Evolutionary conservation across 108 stramenopile genomes (phyloP), one percentile per base, ranked within the genome.

Genomic region (Cyclotella baltica): DNA sequence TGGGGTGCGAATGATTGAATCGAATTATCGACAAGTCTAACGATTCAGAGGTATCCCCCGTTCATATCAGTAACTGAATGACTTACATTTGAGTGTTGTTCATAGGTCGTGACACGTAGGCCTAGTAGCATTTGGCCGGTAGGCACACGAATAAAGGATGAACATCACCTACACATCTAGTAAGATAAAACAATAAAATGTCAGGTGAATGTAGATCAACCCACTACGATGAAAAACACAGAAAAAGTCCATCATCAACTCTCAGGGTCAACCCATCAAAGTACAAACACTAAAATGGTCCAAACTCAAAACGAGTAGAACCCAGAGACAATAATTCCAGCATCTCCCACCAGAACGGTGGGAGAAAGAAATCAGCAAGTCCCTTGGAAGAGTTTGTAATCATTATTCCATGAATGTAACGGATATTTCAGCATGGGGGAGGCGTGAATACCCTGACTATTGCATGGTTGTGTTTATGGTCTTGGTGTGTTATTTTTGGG

Each of bases 391-490:
- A 38, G 57, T 35, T 63, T 73, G 59, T 71, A 62, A 28, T 80
- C 64, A 69, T 64, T 80, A 18, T 80, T 73, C 78, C 78, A 80
- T 40, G 72, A 73, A 80, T 80, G 71, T 80, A 80, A 80, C 78
- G 78, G 78, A 67, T 72, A 29, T 30, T 72, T 80, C 78, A 72
- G 30, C 52, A 80, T 68, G 59, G 72, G 22, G 18, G 35, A 58
- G 61, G 20, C 35, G 36, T 72, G 72, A 80, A 30, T 62, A 72
- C 61, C 78, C 78, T 80, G 78, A 80, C 78, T 53, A 51, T 73
- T 80, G 72, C 78, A 80, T 80, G 78, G 78, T 52, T 79, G 0
- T n/a, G 31, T 20, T 11, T 37, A n/a, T 19, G 0, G n/a, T 29
- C 6, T 30, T 35, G 29, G 2, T 38, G 33, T 28, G 35, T 11